These are phyloP conservation scores for Beauveria varroae DNA, from an alignment of 2,329 filamentous ascomycete species.

Conservation along the genomic window DNA sequence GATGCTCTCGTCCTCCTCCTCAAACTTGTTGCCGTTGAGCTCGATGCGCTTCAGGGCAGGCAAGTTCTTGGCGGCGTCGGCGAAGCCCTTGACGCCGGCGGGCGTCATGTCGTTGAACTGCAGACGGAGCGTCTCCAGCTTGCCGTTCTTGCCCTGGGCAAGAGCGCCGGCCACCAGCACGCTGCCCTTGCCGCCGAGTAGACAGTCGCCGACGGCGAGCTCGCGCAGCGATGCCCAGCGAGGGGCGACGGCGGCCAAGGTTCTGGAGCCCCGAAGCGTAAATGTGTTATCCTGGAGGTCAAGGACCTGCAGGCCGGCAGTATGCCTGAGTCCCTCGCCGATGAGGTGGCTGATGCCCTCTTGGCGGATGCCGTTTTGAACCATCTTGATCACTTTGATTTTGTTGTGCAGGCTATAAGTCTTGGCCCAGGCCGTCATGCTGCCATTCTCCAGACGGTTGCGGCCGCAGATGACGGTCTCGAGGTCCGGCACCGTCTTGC, in stretches of 20 bases:
- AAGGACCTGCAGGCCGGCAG: constrained; percentile 62
- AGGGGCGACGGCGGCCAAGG: constrained; percentile 66
- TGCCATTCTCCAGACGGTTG: constrained; percentile 91
- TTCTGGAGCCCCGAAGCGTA: constrained; percentile 69
- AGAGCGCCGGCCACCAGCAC: constrained; percentile 67
- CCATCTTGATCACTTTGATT: constrained; percentile 87
- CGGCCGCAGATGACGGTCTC: constrained; percentile 97
- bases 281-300: constrained; percentile 99
- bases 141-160: constrained; percentile 65
- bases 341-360: constrained; percentile 83
- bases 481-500: constrained; percentile 68
- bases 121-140: constrained; percentile 72
- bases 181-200: constrained; percentile 72
- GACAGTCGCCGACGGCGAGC: constrained; percentile 81
- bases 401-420: constrained; percentile 76
- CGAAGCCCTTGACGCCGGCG: constrained; percentile 63
- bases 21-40: constrained; percentile 92
- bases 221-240: constrained; percentile 72
- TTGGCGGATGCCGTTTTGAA: constrained; percentile 93
- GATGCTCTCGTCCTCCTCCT: constrained; percentile 72
- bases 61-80: constrained; percentile 60
- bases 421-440: constrained; percentile 91
- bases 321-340: constrained; percentile 66
- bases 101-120: constrained; percentile 93
- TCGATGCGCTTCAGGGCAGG: constrained; percentile 79